phyloP scores from a whole-genome alignment of 1,139 yeast species.

The Candida frijolesensis region DNA sequence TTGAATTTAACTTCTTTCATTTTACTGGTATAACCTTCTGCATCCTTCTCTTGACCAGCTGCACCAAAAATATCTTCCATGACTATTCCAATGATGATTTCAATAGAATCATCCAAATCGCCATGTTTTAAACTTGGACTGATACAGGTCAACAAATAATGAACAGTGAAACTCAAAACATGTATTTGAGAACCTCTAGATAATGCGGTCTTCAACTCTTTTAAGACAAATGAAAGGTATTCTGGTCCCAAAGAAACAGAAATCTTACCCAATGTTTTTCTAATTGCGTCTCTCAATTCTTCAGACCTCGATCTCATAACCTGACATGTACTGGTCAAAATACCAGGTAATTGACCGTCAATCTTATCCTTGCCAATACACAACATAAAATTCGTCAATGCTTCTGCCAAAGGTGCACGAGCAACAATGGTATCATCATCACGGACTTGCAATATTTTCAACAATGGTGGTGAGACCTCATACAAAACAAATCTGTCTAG shows the following conservation, averaged over 20 bases:
- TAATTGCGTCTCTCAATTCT: conserved; percentile 83
- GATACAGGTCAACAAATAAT: conserved; percentile 64
- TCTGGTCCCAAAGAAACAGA: conserved; percentile 67
- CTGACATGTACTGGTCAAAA: conserved; percentile 83
- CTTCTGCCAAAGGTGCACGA: conserved; percentile 82
- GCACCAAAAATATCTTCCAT: conserved; percentile 95
- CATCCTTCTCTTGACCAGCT: conserved; percentile 93
- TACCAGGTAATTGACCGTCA: conserved; percentile 70
- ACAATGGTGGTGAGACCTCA: conserved; percentile 65
- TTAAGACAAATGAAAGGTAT: conserved; percentile 72
- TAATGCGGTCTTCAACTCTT: conserved; percentile 77
- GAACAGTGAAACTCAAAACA: conserved; percentile 86
- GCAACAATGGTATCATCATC: conserved; percentile 77
- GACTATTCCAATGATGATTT: conserved; percentile 64
- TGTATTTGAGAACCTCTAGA: conserved; percentile 93
- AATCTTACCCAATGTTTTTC: conserved; percentile 74
- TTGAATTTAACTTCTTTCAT: conserved; percentile 91
- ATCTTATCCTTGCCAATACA: conserved; percentile 63
- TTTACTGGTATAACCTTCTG: conserved; percentile 83
- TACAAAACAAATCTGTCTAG: conserved; percentile 55
- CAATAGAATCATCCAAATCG: conserved; percentile 72
- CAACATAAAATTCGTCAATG: conserved; percentile 68
- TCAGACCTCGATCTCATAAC: conserved; percentile 84
- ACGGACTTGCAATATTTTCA: conserved; percentile 59
- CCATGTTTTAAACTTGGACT: conserved; percentile 56